A percentile compares a stretch with the other conserved stretches of the same genome.
Conservation (phyloP, 805 yeast genomes). For the Kuraishia ogatae region DNA sequence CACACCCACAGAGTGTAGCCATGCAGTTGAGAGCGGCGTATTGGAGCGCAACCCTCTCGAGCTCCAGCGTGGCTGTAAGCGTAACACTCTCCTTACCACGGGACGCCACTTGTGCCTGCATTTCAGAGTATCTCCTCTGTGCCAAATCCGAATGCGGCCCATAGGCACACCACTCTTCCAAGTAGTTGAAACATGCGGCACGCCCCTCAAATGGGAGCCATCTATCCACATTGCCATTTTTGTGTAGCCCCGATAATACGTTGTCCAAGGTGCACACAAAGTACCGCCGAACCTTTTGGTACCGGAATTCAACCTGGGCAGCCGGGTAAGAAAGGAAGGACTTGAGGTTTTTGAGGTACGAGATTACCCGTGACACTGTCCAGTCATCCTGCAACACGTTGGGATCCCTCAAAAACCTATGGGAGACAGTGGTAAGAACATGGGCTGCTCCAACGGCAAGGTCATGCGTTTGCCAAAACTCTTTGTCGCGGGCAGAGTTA, state of each 20-base stretch:
- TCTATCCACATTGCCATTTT: conserved; percentile 31
- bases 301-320: conserved; percentile 59
- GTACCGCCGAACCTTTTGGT: conserved; percentile 70
- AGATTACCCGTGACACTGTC: conserved; percentile 55
- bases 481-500: conserved; percentile 5
- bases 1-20: conserved; percentile 77
- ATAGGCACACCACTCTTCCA: conserved; percentile 93
- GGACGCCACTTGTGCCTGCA: conserved; percentile 31
- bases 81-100: conserved; percentile 33
- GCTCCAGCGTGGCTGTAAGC: conserved; percentile 67
- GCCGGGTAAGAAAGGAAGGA: conserved; percentile 35
- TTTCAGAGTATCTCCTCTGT: conserved; percentile 54
- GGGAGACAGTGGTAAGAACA: conserved; percentile 58
- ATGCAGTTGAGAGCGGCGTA: conserved; percentile 70
- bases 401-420: conserved; percentile 46
- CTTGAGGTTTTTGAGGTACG: conserved; percentile 54
- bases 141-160: conserved; percentile 59
- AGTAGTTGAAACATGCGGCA: conserved; percentile 67
- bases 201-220: conserved; percentile 87
- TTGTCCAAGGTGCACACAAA: conserved; percentile 78
- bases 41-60: conserved; percentile 66
- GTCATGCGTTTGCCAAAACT: conserved; percentile 2
- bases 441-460: conserved; percentile 73
- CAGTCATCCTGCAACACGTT: conserved; percentile 54
- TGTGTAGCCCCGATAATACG: conserved; percentile 49